phyloP scores from a whole-genome alignment of 2,329 filamentous ascomycete genomes.

The Aspergillus pseudotamarii region DNA sequence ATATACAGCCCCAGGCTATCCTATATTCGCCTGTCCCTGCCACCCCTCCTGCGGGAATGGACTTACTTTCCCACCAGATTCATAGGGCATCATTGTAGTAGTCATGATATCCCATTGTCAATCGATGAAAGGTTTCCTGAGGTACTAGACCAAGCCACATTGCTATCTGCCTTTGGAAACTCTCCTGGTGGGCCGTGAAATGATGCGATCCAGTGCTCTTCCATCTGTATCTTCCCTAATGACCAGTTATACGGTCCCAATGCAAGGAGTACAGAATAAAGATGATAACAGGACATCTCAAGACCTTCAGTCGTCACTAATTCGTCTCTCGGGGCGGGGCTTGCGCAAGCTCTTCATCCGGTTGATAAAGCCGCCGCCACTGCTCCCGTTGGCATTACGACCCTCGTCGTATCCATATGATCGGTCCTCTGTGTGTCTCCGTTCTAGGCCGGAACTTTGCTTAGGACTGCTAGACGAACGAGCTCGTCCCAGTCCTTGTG shows the following conservation, averaged over 20 bases:
- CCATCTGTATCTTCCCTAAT: slow-evolving; percentile 2
- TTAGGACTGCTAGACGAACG: slow-evolving; percentile 64
- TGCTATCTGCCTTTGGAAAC: neutral
- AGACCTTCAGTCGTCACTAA: slow-evolving; percentile 31
- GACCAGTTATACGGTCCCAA: neutral
- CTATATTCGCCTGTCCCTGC: neutral
- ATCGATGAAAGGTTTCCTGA: neutral
- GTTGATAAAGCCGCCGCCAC: slow-evolving; percentile 68
- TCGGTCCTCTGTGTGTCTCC: slow-evolving; percentile 64
- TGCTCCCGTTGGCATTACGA: slow-evolving; percentile 48
- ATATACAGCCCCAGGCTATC: slow-evolving; percentile 1
- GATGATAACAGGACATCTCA: neutral
- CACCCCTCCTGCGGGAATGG: neutral
- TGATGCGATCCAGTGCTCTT: slow-evolving; percentile 5
- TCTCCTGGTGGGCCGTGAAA: neutral
- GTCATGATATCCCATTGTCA: neutral
- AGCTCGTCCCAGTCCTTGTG: slow-evolving; percentile 38
- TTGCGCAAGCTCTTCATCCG: slow-evolving; percentile 80
- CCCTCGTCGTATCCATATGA: slow-evolving; percentile 40
- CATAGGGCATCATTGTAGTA: neutral
- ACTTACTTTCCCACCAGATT: neutral
- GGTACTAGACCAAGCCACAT: neutral
- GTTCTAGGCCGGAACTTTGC: slow-evolving; percentile 57
- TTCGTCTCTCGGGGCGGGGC: slow-evolving; percentile 44
- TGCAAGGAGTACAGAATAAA: slow-evolving; percentile 3